phyloP scores from a whole-genome alignment of 1,284 basidiomycete genomes.

The Xerocomus amazonicus region DNA sequence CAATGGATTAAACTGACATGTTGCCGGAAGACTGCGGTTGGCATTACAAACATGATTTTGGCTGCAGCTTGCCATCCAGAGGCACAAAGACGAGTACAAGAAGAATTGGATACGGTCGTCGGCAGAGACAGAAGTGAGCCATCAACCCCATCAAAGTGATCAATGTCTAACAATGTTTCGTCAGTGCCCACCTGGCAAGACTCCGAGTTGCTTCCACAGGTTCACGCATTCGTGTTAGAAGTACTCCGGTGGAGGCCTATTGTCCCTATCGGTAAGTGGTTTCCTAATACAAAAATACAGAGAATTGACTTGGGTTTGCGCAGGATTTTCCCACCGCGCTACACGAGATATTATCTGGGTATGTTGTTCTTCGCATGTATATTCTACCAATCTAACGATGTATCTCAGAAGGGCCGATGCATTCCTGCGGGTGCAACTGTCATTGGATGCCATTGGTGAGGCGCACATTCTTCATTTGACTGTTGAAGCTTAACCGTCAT shows the following conservation, averaged over 20 bases:
- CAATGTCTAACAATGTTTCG: not conserved
- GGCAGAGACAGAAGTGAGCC: slow-evolving; percentile 47
- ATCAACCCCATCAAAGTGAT: not conserved
- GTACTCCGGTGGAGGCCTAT: slow-evolving; percentile 63
- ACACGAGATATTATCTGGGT: slow-evolving; percentile 61
- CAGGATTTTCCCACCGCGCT: slow-evolving; percentile 53
- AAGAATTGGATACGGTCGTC: slow-evolving; percentile 56
- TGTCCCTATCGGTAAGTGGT: slow-evolving; percentile 41
- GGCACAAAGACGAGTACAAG: slow-evolving; percentile 51
- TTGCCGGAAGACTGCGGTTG: slow-evolving; percentile 45
- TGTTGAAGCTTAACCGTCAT: not conserved
- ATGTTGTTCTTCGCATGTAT: no score
- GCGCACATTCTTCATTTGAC: not conserved
- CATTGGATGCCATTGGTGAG: slow-evolving; percentile 40
- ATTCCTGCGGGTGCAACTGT: slow-evolving; percentile 59
- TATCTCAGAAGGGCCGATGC: slow-evolving; percentile 43
- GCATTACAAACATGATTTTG: slow-evolving; percentile 56
- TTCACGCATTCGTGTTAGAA: slow-evolving; percentile 61
- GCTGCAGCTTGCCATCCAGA: slow-evolving; percentile 62
- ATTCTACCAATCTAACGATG: no score
- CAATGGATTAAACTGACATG: not conserved
- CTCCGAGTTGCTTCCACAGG: slow-evolving; percentile 46
- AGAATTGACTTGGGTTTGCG: no score
- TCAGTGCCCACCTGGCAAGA: slow-evolving; percentile 53
- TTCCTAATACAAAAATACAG: no score